Evolutionary conservation across 805 yeast species (phyloP).

Genomic region (Yarrowia keelungensis): DNA sequence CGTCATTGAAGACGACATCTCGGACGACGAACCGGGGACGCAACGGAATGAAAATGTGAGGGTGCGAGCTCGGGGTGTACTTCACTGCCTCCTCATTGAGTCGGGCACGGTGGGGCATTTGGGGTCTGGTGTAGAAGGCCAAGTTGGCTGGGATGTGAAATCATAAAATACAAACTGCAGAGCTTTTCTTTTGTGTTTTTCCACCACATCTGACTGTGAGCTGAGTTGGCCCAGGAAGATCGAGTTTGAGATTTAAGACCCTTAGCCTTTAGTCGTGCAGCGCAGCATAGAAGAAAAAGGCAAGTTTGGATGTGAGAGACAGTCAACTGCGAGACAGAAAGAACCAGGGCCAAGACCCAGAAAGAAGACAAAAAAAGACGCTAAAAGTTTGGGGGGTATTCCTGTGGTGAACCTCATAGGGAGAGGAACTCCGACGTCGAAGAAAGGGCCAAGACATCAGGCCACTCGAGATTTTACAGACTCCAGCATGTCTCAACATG

Average conservation of each 20-base stretch:
- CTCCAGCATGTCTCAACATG: too few species aligned
- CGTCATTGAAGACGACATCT: slow-evolving; percentile 17
- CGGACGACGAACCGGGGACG: slow-evolving; percentile 17
- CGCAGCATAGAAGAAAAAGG: neutral
- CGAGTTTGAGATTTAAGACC: neutral
- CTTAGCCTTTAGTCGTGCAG: slow-evolving; percentile 21
- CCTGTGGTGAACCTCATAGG: too few species aligned
- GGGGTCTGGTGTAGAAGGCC: neutral
- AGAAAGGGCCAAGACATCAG: neutral
- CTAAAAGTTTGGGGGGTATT: neutral
- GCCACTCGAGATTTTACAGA: neutral
- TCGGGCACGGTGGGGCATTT: neutral
- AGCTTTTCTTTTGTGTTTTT: slow-evolving; percentile 11
- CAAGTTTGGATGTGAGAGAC: neutral
- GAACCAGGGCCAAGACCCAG: neutral
- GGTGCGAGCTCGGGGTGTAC: slow-evolving; percentile 18
- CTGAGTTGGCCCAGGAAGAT: slow-evolving; percentile 9
- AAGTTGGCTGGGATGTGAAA: neutral
- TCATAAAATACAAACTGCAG: slow-evolving; percentile 7
- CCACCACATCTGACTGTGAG: slow-evolving; percentile 6
- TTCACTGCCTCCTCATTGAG: neutral
- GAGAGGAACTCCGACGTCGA: too few species aligned
- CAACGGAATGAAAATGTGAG: slow-evolving; percentile 22
- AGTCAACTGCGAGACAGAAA: neutral
- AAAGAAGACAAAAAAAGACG: neutral